Evolutionary conservation across 371 early-diverging fungal genomes (phyloP).

Genomic region (Apophysomyces variabilis): DNA sequence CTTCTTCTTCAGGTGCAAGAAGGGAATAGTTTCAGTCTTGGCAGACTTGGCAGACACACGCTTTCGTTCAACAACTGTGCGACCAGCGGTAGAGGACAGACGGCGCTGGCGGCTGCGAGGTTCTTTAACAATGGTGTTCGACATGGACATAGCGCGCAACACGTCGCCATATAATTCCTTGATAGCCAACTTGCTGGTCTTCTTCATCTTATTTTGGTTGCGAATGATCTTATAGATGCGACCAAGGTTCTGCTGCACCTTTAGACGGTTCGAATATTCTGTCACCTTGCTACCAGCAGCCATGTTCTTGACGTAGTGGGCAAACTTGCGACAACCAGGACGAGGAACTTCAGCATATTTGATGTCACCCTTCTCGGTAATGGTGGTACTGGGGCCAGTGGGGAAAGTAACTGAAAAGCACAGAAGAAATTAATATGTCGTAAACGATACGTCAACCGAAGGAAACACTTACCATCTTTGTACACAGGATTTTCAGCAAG

Average conservation of each 20-base stretch:
- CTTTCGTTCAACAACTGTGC: constrained; percentile 47
- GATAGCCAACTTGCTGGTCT: constrained; percentile 72
- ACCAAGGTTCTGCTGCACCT: constrained; percentile 78
- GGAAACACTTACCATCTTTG: constrained; percentile 72
- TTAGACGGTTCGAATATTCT: constrained; percentile 72
- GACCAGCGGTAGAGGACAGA: constrained; percentile 50
- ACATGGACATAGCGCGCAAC: constrained; percentile 76
- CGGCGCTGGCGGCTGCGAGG: constrained; percentile 55
- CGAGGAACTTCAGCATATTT: constrained; percentile 82
- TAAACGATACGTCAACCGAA: background rate
- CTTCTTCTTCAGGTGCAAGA: constrained; percentile 78
- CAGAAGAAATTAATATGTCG: background rate
- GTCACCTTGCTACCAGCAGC: constrained; percentile 72
- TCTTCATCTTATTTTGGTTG: constrained; percentile 76
- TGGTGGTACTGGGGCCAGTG: constrained; percentile 80
- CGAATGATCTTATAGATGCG: constrained; percentile 82
- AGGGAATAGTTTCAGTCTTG: constrained; percentile 77
- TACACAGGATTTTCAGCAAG: constrained; percentile 80
- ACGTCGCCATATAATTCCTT: constrained; percentile 76
- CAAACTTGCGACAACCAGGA: constrained; percentile 67
- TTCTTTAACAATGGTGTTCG: constrained; percentile 67
- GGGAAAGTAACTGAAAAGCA: constrained; percentile 61
- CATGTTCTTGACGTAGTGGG: constrained; percentile 76
- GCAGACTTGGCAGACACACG: constrained; percentile 53
- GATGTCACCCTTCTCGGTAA: constrained; percentile 83